These are phyloP conservation scores for Cyberlindnera lachancei DNA, from an alignment of 805 yeast species.

Conservation along the genomic window DNA sequence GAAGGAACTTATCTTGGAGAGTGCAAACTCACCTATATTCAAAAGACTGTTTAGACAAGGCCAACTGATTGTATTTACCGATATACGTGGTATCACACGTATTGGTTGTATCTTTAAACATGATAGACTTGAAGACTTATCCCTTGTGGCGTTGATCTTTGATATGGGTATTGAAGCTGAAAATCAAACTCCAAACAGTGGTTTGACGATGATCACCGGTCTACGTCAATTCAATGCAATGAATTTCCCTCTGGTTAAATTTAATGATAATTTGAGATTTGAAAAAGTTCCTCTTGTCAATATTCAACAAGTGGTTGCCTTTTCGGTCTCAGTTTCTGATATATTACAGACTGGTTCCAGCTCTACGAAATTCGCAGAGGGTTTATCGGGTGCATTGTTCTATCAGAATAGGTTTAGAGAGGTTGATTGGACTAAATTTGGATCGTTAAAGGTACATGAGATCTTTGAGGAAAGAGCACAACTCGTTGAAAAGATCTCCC, in stretches of 20 bases:
- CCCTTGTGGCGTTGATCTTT: conserved; percentile 36
- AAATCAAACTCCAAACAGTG: conserved; percentile 24
- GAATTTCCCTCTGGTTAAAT: conserved; percentile 21
- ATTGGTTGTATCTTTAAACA: conserved; percentile 50
- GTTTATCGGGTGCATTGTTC: conserved; percentile 28
- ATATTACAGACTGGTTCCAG: conserved; percentile 20
- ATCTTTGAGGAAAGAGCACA: conserved; percentile 31
- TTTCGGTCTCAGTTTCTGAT: neutral
- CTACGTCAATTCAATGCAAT: conserved; percentile 20
- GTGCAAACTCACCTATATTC: conserved; percentile 40
- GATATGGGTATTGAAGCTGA: conserved; percentile 32
- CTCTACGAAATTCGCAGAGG: conserved; percentile 29
- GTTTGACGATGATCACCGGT: conserved; percentile 28
- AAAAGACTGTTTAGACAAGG: conserved; percentile 45
- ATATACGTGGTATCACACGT: conserved; percentile 30
- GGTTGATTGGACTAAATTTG: conserved; percentile 30
- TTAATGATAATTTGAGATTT: conserved; percentile 26
- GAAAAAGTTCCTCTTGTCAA: conserved; percentile 33
- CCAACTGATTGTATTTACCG: conserved; percentile 51
- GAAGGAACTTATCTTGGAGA: conserved; percentile 37
- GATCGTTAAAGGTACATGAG: conserved; percentile 29
- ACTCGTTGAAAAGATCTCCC: conserved; percentile 25
- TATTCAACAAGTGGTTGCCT: conserved; percentile 36
- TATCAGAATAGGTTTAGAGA: conserved; percentile 38
- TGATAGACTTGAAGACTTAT: conserved; percentile 12